Evolutionary conservation across 352 stramenopile species (phyloP).

Genomic region (Pythium scleroteichum): DNA sequence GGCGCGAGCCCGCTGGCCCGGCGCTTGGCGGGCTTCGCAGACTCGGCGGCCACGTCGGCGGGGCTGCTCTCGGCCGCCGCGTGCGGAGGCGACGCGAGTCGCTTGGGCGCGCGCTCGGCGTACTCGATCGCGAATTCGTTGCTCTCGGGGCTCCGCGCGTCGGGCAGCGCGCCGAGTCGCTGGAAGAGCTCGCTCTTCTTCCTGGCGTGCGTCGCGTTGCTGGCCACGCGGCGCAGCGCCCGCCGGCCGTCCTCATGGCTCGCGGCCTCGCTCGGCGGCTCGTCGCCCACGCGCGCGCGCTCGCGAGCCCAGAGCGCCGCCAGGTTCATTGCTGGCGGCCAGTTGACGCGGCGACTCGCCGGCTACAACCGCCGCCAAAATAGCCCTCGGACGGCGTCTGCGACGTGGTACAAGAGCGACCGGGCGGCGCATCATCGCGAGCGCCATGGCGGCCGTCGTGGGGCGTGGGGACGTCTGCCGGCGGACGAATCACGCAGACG

Average conservation of each 20-base stretch:
- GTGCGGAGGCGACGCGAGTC: constrained; percentile 21
- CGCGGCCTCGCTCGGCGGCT: background rate
- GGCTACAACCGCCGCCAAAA: no score
- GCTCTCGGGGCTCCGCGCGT: constrained; percentile 25
- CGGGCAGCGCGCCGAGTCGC: constrained; percentile 37
- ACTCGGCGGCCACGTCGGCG: background rate
- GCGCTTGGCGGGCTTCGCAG: constrained; percentile 5
- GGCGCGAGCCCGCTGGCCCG: constrained; percentile 3
- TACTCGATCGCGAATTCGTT: constrained; percentile 76
- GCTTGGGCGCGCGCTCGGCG: constrained; percentile 40
- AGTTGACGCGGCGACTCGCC: no score
- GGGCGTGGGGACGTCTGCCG: no score
- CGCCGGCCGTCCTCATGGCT: constrained; percentile 4
- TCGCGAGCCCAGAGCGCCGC: constrained; percentile 53
- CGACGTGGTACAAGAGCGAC: no score
- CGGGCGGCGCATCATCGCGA: no score
- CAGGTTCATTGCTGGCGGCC: constrained; percentile 43
- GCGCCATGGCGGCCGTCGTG: no score
- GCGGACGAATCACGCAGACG: no score
- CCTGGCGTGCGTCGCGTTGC: constrained; percentile 9
- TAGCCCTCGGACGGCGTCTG: no score
- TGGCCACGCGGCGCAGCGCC: constrained; percentile 10
- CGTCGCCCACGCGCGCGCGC: constrained; percentile 37
- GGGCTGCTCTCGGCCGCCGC: background rate
- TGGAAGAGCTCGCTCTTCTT: constrained; percentile 37